These are phyloP conservation scores for Candida neerlandica DNA, from an alignment of 1,139 yeast species.

Conservation along the genomic window DNA sequence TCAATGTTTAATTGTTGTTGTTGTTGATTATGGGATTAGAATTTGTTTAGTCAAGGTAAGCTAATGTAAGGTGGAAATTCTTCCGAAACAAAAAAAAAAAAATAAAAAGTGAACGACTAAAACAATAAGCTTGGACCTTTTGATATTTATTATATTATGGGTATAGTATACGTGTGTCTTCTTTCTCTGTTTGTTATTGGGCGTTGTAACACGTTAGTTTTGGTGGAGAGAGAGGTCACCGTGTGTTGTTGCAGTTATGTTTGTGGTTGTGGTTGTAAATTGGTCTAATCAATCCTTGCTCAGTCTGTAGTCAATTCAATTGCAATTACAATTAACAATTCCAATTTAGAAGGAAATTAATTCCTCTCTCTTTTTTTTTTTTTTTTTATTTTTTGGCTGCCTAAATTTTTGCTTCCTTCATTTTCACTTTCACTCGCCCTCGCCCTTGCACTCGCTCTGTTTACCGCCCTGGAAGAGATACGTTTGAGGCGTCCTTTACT, in stretches of 20 bases:
- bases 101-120: neutral
- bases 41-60: neutral
- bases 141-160: neutral
- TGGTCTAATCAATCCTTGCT: neutral
- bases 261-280: neutral
- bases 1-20: neutral
- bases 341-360: neutral
- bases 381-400: neutral
- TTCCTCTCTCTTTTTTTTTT: neutral
- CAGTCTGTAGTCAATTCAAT: neutral
- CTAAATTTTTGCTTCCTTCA: too few relatives aligned
- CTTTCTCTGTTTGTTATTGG: too few relatives aligned
- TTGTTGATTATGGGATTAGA: slow-evolving; percentile 6
- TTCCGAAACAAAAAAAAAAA: neutral
- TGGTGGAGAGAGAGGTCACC: too few relatives aligned
- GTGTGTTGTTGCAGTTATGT: too few relatives aligned
- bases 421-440: too few relatives aligned
- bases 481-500: too few relatives aligned
- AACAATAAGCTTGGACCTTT: neutral
- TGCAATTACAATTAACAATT: too few relatives aligned
- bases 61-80: neutral
- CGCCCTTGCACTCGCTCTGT: too few relatives aligned
- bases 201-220: too few relatives aligned
- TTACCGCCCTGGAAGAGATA: too few relatives aligned
- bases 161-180: neutral